Percentiles rank a stretch among this genome's conserved stretches.
Conservation (phyloP, 2,329 filamentous ascomycete genomes). For the Cercospora nicotianae region DNA sequence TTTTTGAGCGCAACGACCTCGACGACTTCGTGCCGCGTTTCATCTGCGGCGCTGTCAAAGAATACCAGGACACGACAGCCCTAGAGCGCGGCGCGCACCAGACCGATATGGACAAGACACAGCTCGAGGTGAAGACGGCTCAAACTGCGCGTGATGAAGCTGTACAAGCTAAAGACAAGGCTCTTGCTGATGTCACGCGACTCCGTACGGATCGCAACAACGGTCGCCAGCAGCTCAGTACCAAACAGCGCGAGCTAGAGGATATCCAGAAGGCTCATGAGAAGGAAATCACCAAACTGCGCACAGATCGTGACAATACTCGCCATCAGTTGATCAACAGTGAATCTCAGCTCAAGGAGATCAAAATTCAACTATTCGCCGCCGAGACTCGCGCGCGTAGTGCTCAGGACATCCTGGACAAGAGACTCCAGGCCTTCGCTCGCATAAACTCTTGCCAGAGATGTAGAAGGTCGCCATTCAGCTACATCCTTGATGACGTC, state of each 20-base stretch:
- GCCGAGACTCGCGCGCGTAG: background rate
- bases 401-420: background rate
- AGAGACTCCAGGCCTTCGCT: background rate
- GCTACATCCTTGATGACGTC: background rate
- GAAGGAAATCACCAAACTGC: background rate
- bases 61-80: background rate
- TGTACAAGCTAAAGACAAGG: background rate
- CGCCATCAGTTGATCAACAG: background rate
- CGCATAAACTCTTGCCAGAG: background rate
- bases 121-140: background rate
- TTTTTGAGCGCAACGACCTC: background rate
- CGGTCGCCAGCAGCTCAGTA: background rate
- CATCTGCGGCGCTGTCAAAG: background rate
- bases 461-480: background rate
- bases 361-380: background rate
- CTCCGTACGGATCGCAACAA: background rate
- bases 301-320: background rate
- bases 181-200: background rate
- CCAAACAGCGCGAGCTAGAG: background rate
- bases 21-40: slow-evolving; percentile 1
- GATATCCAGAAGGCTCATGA: too few relatives aligned
- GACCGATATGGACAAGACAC: background rate
- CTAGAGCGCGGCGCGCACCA: background rate
- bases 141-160: background rate
- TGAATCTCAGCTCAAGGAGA: background rate